A percentile compares a stretch with the other conserved stretches of the same genome.
Conservation (phyloP, 164 flowering plant genomes). For the grape (Vitis vinifera) region ASM3070453v1 NC_081807.1:2438001-2438500, state of each 20-base stretch:
- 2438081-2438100: conserved; percentile 16
- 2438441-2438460: conserved; percentile 7
- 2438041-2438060: conserved; percentile 27
- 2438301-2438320: conserved; percentile 1
- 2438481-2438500: conserved; percentile 14
- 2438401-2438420: conserved; percentile 18
- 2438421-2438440: conserved; percentile 17
- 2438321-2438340: conserved; percentile 13
- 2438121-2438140: conserved; percentile 31
- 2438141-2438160: conserved; percentile 32
- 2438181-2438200: not conserved
- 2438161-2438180: conserved; percentile 11
- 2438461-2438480: not conserved
- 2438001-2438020: conserved; percentile 26
- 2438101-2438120: conserved; percentile 15
- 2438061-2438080: conserved; percentile 36
- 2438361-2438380: conserved; percentile 14
- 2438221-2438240: conserved; percentile 9
- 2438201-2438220: not conserved
- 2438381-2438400: conserved; percentile 12
- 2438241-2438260: conserved; percentile 15
- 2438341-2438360: conserved; percentile 37
- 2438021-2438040: conserved; percentile 28
- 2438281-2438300: conserved; percentile 22
- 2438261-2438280: conserved; percentile 10